phyloP scores from a whole-genome alignment of 139 green algal species.

The Parachlorella kessleri region DNA sequence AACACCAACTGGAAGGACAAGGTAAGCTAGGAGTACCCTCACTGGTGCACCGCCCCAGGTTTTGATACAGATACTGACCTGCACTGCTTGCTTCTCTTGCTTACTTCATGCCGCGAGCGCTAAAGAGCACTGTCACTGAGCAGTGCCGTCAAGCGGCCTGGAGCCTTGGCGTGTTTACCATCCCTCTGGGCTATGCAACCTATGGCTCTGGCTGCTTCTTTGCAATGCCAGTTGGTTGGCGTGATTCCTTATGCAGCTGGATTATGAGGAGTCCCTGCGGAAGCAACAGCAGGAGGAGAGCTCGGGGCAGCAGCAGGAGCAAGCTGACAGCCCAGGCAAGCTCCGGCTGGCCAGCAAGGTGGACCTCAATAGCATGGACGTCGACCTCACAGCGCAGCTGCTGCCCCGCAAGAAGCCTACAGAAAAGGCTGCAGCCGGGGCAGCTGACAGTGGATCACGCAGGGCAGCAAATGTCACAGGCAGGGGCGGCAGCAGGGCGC shows the following conservation, averaged over 20 bases:
- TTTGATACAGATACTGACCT: no score
- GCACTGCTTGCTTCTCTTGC: no score
- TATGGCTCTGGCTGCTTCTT: no score
- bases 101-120: no score
- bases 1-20: conserved; percentile 79
- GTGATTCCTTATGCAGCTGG: conserved; percentile 38
- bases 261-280: conserved; percentile 40
- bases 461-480: no score
- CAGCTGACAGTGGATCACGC: no score
- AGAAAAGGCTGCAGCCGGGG: neutral
- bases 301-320: neutral
- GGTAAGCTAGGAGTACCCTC: conserved; percentile 17
- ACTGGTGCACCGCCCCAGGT: no score
- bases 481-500: conserved; percentile 1
- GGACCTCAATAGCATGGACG: conserved; percentile 64
- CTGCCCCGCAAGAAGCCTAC: conserved; percentile 1
- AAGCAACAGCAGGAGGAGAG: conserved; percentile 14
- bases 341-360: conserved; percentile 23
- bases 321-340: conserved; percentile 2
- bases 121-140: no score
- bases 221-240: no score
- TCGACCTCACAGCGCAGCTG: conserved; percentile 71
- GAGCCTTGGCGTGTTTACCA: no score
- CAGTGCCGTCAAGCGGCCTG: no score
- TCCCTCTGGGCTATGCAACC: no score